Conservation (phyloP, 2,329 filamentous ascomycete species). For the Trichophyton schoenleinii region DNA sequence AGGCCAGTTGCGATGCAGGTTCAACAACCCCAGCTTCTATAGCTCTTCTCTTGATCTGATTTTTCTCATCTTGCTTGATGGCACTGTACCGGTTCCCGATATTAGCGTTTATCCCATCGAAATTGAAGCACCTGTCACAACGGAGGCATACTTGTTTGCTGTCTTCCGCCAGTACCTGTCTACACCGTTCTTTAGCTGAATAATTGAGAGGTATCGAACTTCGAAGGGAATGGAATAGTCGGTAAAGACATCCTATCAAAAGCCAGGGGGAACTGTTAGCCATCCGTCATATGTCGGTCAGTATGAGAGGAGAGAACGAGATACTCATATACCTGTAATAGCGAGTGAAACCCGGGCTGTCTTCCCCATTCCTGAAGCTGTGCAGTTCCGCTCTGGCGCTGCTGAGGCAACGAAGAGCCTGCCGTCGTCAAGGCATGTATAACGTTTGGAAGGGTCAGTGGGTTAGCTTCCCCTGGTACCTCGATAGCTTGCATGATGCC, state of each 20-base stretch:
- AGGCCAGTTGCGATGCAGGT: constrained; percentile 58
- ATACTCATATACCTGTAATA: constrained; percentile 57
- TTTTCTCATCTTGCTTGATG: constrained; percentile 58
- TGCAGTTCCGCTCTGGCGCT: constrained; percentile 52
- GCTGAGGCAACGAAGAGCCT: constrained; percentile 50
- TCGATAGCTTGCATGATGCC: constrained; percentile 57
- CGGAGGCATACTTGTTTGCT: constrained; percentile 46
- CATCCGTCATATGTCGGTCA: neutral
- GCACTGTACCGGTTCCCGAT: constrained; percentile 30
- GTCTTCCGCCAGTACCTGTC: constrained; percentile 87
- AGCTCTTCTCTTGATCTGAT: constrained; percentile 59
- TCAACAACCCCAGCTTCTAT: constrained; percentile 69
- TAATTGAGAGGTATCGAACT: constrained; percentile 77
- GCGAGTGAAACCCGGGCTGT: constrained; percentile 52
- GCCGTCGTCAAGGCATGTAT: constrained; percentile 53
- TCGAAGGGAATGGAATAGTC: constrained; percentile 64
- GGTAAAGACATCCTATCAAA: constrained; percentile 62
- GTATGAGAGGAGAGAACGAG: neutral
- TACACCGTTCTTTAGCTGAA: constrained; percentile 92
- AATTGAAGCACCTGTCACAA: neutral
- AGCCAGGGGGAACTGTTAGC: neutral
- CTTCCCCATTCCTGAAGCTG: constrained; percentile 63
- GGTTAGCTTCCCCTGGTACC: constrained; percentile 67
- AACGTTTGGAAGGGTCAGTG: constrained; percentile 51
- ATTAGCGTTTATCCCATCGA: neutral